These are phyloP conservation scores for Artemisia annua DNA, from an alignment of 129 eudicot species.

Conservation along the genomic window DNA sequence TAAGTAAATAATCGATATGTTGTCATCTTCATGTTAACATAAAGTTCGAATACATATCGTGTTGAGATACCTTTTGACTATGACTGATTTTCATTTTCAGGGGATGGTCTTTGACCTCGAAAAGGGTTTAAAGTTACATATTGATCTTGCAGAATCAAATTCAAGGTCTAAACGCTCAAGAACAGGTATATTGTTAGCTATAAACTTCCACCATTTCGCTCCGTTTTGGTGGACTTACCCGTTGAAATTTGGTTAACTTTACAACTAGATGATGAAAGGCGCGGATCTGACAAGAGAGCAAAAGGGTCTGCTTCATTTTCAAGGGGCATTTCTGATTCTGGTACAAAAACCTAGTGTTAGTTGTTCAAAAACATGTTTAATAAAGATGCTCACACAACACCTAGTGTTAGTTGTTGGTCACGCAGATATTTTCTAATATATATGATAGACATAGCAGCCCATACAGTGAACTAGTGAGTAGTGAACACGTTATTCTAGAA, in stretches of 20 bases:
- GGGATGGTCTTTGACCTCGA: constrained; percentile 95
- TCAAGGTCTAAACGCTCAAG: constrained; percentile 91
- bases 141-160: constrained; percentile 95
- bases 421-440: too few relatives aligned
- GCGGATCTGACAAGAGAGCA: too few relatives aligned
- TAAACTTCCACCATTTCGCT: too few relatives aligned
- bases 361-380: too few relatives aligned
- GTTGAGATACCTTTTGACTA: background rate
- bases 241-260: too few relatives aligned
- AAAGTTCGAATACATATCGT: too few relatives aligned
- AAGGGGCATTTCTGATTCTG: too few relatives aligned
- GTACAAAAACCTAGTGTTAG: too few relatives aligned
- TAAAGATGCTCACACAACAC: too few relatives aligned
- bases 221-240: too few relatives aligned
- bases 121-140: constrained; percentile 73
- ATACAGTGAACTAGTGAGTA: constrained; percentile 48
- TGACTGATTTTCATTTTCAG: constrained; percentile 34
- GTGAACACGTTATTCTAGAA: constrained; percentile 62
- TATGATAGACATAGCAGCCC: constrained; percentile 5
- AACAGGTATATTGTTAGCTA: constrained; percentile 46
- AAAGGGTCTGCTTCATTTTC: too few relatives aligned
- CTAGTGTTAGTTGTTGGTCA: constrained; percentile 27
- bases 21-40: background rate
- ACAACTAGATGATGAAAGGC: too few relatives aligned
- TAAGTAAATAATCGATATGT: background rate